phyloP scores from a whole-genome alignment of 1,139 yeast species.

The Torulaspora globosa region DNA sequence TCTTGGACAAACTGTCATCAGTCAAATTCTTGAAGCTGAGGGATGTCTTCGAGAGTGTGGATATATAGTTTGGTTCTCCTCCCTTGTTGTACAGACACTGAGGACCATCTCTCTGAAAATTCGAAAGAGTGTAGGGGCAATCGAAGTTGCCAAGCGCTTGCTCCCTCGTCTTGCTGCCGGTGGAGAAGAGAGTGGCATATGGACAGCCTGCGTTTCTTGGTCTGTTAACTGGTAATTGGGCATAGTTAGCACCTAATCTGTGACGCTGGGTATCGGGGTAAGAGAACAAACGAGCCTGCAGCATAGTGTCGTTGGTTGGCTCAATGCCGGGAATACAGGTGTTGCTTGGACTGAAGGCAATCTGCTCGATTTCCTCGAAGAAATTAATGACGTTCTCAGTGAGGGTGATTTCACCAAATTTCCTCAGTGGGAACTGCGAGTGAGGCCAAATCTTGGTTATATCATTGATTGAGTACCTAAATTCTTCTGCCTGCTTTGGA shows the following conservation, averaged over 20 bases:
- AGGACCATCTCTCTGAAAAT: conserved; percentile 44
- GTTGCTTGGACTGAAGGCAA: conserved; percentile 71
- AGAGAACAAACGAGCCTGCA: conserved; percentile 79
- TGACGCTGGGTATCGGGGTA: conserved; percentile 77
- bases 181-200: conserved; percentile 21
- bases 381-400: conserved; percentile 52
- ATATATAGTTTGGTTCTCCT: conserved; percentile 39
- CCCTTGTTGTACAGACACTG: conserved; percentile 32
- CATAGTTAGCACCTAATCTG: conserved; percentile 53
- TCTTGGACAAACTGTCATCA: conserved; percentile 15
- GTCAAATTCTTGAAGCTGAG: conserved; percentile 16
- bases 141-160: conserved; percentile 15
- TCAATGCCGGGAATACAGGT: conserved; percentile 74
- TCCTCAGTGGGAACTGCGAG: conserved; percentile 50
- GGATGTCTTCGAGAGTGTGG: conserved; percentile 22
- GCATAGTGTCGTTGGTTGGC: conserved; percentile 81
- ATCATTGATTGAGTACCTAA: conserved; percentile 59
- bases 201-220: conserved; percentile 42
- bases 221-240: conserved; percentile 57
- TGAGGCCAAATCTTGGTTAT: conserved; percentile 63
- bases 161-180: conserved; percentile 8
- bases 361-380: conserved; percentile 54
- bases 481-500: conserved; percentile 59
- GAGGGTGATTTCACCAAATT: conserved; percentile 50
- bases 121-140: conserved; percentile 38